Evolutionary conservation across 371 early-diverging fungal species (phyloP).

Genomic region (Antonospora locustae): DNA sequence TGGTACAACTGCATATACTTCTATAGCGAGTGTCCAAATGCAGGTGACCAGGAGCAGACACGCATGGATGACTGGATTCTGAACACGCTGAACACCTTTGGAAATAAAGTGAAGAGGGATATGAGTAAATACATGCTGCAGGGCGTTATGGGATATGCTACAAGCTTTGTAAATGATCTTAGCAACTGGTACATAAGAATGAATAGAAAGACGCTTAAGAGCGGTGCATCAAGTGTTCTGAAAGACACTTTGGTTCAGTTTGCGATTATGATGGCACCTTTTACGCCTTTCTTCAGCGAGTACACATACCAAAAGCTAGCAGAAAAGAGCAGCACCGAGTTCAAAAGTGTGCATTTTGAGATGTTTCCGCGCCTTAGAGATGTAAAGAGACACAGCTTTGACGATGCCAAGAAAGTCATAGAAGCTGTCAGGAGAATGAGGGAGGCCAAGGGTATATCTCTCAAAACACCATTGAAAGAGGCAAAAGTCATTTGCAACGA

Average conservation of each 20-base stretch:
- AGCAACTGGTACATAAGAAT: constrained; percentile 99
- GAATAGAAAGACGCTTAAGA: constrained; percentile 89
- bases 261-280: constrained; percentile 83
- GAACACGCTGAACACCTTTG: constrained; percentile 34
- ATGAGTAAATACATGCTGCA: constrained; percentile 67
- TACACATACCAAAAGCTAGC: constrained; percentile 83
- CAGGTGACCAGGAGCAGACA: constrained; percentile 4
- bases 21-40: constrained; percentile 70
- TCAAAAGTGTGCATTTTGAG: constrained; percentile 48
- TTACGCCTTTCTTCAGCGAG: constrained; percentile 93
- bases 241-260: constrained; percentile 78
- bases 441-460: constrained; percentile 74
- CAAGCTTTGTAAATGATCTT: constrained; percentile 77
- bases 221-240: constrained; percentile 70
- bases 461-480: constrained; percentile 88
- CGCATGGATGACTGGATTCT: constrained; percentile 51
- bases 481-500: constrained; percentile 74
- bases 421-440: constrained; percentile 81
- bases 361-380: constrained; percentile 22
- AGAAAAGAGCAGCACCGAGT: not conserved
- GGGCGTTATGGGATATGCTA: constrained; percentile 75
- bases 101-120: constrained; percentile 12
- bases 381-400: constrained; percentile 31
- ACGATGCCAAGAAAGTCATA: constrained; percentile 62
- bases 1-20: constrained; percentile 97